These are phyloP conservation scores for Theobroma grandiflorum DNA, from an alignment of 441 rosid species.

Conservation along the genomic window DNA sequence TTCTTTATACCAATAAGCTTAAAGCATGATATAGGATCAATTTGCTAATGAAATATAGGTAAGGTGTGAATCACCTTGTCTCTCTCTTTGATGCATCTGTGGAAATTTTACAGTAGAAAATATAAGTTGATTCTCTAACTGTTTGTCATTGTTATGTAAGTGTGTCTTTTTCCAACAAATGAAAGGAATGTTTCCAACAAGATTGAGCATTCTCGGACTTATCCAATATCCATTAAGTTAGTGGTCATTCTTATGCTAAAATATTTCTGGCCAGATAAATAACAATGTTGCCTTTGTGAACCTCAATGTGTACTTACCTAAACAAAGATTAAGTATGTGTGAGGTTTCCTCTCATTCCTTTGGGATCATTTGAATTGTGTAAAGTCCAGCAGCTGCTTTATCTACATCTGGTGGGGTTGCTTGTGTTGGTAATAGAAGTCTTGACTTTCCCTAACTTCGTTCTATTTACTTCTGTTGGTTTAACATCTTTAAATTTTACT, in stretches of 20 bases:
- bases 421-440: background rate
- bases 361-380: background rate
- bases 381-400: background rate
- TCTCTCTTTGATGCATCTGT: background rate
- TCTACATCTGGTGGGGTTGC: background rate
- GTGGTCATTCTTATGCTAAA: background rate
- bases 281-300: background rate
- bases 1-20: constrained; percentile 7
- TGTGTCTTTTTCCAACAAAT: background rate
- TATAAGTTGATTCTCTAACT: background rate
- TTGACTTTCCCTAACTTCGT: background rate
- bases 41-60: constrained; percentile 13
- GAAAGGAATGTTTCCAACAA: background rate
- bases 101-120: background rate
- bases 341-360: background rate
- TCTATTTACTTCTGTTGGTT: background rate
- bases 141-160: constrained; percentile 4
- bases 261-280: background rate
- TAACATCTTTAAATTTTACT: background rate
- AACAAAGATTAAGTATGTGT: background rate
- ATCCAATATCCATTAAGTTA: background rate
- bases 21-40: background rate
- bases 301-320: background rate
- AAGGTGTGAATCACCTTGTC: background rate
- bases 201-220: background rate